These are phyloP conservation scores for Luvunga scandens DNA, from an alignment of 345 rosid species.

Conservation along the genomic window DNA sequence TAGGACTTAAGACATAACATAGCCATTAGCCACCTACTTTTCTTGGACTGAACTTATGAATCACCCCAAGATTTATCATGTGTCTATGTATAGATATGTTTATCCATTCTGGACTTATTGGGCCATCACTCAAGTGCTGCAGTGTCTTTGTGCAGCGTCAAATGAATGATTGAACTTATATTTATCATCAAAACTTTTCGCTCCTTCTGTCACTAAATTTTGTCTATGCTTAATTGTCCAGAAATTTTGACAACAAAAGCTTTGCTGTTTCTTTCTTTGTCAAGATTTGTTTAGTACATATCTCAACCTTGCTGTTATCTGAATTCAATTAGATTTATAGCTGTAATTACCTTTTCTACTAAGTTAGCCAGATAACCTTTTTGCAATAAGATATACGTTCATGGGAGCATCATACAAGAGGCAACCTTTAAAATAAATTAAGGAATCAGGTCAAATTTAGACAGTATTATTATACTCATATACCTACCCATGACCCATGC, in stretches of 20 bases:
- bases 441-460: neutral
- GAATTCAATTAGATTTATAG: neutral
- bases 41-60: conserved; percentile 2
- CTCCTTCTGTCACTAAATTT: neutral
- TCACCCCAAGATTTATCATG: neutral
- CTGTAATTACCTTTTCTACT: neutral
- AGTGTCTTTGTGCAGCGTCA: neutral
- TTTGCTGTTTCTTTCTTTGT: neutral
- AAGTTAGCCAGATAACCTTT: neutral
- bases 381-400: neutral
- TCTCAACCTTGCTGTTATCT: neutral
- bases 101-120: conserved; percentile 12
- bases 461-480: neutral
- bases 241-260: neutral
- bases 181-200: neutral
- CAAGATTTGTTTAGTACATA: neutral
- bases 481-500: neutral
- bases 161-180: neutral
- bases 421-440: neutral
- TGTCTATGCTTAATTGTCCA: neutral
- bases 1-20: neutral
- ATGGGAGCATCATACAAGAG: neutral
- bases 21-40: neutral
- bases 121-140: neutral
- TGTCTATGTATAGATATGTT: neutral